phyloP scores from a whole-genome alignment of 495 filamentous ascomycete genomes.

The Neurospora tetrasperma region DNA sequence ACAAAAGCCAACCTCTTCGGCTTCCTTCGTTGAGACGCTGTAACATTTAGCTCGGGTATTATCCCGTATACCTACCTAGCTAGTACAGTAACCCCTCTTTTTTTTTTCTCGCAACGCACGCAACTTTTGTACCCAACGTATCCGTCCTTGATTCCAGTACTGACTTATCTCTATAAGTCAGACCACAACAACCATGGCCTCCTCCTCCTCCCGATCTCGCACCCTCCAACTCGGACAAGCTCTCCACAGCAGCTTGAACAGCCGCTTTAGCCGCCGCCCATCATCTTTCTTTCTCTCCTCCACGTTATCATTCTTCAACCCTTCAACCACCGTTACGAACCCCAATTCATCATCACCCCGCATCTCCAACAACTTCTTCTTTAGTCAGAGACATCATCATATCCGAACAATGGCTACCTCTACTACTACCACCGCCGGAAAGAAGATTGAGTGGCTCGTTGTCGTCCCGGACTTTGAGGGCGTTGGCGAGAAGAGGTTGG shows the following conservation, averaged over 20 bases:
- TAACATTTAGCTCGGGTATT: too few species aligned
- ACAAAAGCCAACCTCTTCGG: not conserved
- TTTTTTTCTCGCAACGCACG: not conserved
- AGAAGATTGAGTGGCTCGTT: conserved; percentile 73
- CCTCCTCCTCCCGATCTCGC: not conserved
- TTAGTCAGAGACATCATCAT: not conserved
- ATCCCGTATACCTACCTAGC: too few species aligned
- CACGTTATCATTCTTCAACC: not conserved
- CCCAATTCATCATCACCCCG: not conserved
- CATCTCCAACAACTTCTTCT: not conserved
- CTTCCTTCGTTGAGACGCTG: too few species aligned
- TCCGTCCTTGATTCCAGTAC: not conserved
- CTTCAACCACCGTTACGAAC: not conserved
- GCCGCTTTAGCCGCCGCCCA: not conserved
- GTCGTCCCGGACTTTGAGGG: conserved; percentile 70
- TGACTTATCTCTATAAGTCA: too few species aligned
- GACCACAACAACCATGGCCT: too few species aligned
- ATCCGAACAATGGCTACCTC: conserved; percentile 30
- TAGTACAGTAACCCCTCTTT: not conserved
- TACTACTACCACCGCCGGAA: conserved; percentile 18
- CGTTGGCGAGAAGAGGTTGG: conserved; percentile 54
- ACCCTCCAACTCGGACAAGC: not conserved
- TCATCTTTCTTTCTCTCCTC: not conserved
- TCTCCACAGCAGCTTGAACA: not conserved
- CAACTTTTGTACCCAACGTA: not conserved